phyloP scores from a whole-genome alignment of 2,329 filamentous ascomycete species.

The Pseudogymnoascus sp. region DNA sequence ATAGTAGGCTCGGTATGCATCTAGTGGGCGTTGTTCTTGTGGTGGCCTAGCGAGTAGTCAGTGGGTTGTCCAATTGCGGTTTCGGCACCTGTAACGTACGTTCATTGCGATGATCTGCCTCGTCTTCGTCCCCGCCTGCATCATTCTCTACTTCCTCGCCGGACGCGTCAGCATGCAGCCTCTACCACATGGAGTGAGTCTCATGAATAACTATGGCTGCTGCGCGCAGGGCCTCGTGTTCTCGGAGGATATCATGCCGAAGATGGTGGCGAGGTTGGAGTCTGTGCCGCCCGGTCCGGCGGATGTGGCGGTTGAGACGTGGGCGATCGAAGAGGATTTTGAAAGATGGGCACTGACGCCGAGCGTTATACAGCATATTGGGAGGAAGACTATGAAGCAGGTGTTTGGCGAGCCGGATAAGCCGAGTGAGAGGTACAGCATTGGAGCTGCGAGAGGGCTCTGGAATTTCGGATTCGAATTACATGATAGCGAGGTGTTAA shows the following conservation, averaged over 20 bases:
- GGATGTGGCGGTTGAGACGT: constrained; percentile 32
- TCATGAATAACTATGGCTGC: constrained; percentile 35
- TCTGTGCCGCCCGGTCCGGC: constrained; percentile 21
- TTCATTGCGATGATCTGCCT: constrained; percentile 10
- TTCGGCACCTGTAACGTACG: constrained; percentile 51
- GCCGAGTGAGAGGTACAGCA: not conserved
- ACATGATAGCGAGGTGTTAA: constrained; percentile 1
- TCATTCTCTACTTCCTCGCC: constrained; percentile 16
- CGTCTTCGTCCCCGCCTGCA: constrained; percentile 13
- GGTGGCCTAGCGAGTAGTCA: constrained; percentile 63
- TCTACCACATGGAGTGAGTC: constrained; percentile 21
- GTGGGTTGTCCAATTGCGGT: constrained; percentile 7
- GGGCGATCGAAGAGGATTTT: constrained; percentile 25
- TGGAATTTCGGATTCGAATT: constrained; percentile 19
- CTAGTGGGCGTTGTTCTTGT: constrained; percentile 99
- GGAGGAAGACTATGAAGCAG: constrained; percentile 20
- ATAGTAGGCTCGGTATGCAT: constrained; percentile 16
- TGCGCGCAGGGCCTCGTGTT: constrained; percentile 35
- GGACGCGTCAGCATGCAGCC: constrained; percentile 16
- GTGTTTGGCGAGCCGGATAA: constrained; percentile 11
- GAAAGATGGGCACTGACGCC: constrained; percentile 34
- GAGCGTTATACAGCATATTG: constrained; percentile 34
- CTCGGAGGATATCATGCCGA: constrained; percentile 20
- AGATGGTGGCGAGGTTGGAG: constrained; percentile 23
- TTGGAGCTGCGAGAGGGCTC: constrained; percentile 9